These are phyloP conservation scores for Verticillium zaregamsianum DNA, from an alignment of 2,329 filamentous ascomycete species.

Conservation along the genomic window DNA sequence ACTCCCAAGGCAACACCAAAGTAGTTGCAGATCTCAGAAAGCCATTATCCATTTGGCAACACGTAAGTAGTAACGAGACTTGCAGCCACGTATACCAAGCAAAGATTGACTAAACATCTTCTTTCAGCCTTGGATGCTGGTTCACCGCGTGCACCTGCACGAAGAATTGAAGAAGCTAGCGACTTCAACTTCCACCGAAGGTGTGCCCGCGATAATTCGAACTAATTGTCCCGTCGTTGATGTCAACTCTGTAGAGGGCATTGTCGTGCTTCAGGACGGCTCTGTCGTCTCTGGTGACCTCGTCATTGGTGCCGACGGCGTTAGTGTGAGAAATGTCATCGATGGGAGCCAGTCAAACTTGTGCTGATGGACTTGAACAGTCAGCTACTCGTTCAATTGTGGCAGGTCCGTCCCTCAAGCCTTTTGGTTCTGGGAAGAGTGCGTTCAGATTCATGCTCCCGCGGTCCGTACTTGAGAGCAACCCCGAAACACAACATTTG, in stretches of 20 bases:
- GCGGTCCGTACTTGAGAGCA: constrained; percentile 16
- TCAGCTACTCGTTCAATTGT: constrained; percentile 19
- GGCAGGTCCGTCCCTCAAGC: constrained; percentile 16
- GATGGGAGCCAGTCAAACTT: background rate
- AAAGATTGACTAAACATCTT: background rate
- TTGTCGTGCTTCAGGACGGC: constrained; percentile 41
- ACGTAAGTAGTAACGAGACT: constrained; percentile 6
- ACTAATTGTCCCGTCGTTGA: constrained; percentile 36
- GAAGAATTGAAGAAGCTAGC: constrained; percentile 41
- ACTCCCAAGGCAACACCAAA: constrained; percentile 28
- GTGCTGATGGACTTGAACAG: constrained; percentile 4
- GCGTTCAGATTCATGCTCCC: constrained; percentile 52
- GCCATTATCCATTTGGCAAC: constrained; percentile 37
- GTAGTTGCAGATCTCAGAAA: constrained; percentile 28
- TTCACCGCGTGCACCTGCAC: constrained; percentile 49
- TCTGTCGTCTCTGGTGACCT: constrained; percentile 40
- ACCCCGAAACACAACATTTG: constrained; percentile 28
- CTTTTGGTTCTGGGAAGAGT: constrained; percentile 45
- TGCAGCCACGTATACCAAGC: background rate
- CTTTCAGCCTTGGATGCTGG: constrained; percentile 34
- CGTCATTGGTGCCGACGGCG: constrained; percentile 51
- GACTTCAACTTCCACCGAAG: constrained; percentile 26
- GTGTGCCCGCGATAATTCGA: constrained; percentile 30
- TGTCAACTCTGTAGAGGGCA: constrained; percentile 34
- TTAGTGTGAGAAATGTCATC: constrained; percentile 29